Percentiles rank a stretch among this genome's conserved stretches.
Evolutionary conservation across 495 filamentous ascomycete genomes (phyloP).

Genomic region (Penicillium turbatum): DNA sequence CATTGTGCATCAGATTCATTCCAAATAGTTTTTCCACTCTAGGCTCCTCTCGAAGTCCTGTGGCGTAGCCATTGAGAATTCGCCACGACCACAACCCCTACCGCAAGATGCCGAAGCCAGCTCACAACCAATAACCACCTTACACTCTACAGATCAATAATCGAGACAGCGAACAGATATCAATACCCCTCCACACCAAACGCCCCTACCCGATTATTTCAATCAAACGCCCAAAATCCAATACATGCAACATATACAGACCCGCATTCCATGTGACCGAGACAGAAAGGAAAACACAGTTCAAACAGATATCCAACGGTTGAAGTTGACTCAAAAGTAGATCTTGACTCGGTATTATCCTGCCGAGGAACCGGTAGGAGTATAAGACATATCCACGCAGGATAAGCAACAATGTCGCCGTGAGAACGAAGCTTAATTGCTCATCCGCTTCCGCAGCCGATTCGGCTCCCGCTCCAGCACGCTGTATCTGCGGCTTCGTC

Average conservation of each 20-base stretch:
- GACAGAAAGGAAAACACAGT: no score
- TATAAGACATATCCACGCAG: no score
- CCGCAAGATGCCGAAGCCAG: conserved; percentile 1
- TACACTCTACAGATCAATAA: neutral
- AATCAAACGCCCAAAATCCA: neutral
- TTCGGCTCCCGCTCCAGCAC: conserved; percentile 44
- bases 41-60: no score
- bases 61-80: conserved; percentile 2
- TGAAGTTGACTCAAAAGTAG: neutral
- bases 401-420: neutral
- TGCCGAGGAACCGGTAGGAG: no score
- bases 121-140: neutral
- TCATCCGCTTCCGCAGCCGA: conserved; percentile 38
- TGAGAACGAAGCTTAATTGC: conserved; percentile 10
- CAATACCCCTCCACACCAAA: neutral
- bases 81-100: conserved; percentile 6
- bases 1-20: no score
- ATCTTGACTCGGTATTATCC: no score
- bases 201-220: neutral
- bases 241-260: no score
- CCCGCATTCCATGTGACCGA: neutral
- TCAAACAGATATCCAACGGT: neutral
- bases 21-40: no score
- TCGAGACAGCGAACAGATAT: no score
- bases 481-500: conserved; percentile 38